Percentiles rank a stretch among this genome's conserved stretches.
These are phyloP conservation scores for Ceratobasidium sp. DNA, from an alignment of 1,284 basidiomycete species.

Conservation along the genomic window DNA sequence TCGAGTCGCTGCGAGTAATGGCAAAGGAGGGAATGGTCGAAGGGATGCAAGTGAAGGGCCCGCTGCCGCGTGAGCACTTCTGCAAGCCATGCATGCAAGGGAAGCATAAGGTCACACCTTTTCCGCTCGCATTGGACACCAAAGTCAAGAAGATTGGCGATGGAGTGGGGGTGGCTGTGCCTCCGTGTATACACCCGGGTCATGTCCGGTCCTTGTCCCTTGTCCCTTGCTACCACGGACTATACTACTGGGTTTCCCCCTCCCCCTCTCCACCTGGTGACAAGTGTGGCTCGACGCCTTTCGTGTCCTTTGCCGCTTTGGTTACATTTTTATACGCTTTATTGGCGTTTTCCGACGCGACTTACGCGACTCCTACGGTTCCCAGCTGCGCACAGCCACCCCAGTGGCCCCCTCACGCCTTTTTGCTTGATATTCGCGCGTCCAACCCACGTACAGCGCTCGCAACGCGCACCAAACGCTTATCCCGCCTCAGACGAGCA, in stretches of 20 bases:
- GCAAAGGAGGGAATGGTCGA: conserved; percentile 22
- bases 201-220: too few relatives aligned
- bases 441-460: neutral
- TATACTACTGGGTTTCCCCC: too few relatives aligned
- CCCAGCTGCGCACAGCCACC: neutral
- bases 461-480: too few relatives aligned
- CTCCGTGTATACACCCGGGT: too few relatives aligned
- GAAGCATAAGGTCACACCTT: neutral
- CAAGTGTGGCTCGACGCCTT: too few relatives aligned
- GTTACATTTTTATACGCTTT: too few relatives aligned
- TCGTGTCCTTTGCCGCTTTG: too few relatives aligned
- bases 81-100: conserved; percentile 10
- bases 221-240: too few relatives aligned
- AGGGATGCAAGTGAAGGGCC: conserved; percentile 2
- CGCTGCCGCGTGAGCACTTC: neutral
- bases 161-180: too few relatives aligned
- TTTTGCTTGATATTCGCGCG: neutral
- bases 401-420: neutral
- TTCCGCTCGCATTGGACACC: neutral
- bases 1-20: neutral
- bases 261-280: too few relatives aligned
- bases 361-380: neutral
- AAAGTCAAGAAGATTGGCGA: neutral
- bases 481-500: neutral
- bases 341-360: too few relatives aligned